Conservation (phyloP, 2,329 filamentous ascomycete species). For the Plectosphaerella plurivora region DNA sequence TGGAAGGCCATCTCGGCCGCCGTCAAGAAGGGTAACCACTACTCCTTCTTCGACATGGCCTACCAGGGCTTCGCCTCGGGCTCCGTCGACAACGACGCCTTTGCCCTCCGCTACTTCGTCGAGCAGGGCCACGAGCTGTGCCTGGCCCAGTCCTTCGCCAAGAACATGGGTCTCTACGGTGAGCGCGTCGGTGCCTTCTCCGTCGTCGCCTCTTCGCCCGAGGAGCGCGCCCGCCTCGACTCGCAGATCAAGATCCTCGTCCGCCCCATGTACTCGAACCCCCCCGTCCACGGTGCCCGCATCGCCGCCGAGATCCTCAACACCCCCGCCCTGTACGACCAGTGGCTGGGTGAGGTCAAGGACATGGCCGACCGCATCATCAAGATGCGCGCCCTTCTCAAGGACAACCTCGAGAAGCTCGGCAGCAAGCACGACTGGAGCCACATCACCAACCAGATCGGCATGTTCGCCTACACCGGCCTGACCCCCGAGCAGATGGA, state of each 20-base stretch:
- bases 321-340: constrained; percentile 76
- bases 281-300: constrained; percentile 91
- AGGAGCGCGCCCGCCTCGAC: constrained; percentile 93
- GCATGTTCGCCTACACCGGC: constrained; percentile 99
- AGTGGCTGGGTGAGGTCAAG: constrained; percentile 97
- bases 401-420: constrained; percentile 90
- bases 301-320: constrained; percentile 91
- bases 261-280: constrained; percentile 96
- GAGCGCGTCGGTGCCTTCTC: constrained; percentile 98
- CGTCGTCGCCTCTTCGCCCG: constrained; percentile 75
- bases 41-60: constrained; percentile 98
- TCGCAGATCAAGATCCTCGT: constrained; percentile 98
- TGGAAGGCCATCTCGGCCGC: constrained; percentile 87
- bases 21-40: constrained; percentile 83
- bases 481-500: constrained; percentile 90
- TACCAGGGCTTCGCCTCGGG: constrained; percentile 98
- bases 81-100: constrained; percentile 88
- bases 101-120: constrained; percentile 89
- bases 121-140: constrained; percentile 84
- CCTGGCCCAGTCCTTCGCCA: constrained; percentile 92
- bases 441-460: constrained; percentile 98
- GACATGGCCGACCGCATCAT: constrained; percentile 99
- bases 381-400: constrained; percentile 90
- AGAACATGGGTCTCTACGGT: constrained; percentile 99
- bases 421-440: constrained; percentile 97